Percentiles rank a stretch among this genome's conserved stretches.
Conservation (phyloP, 495 filamentous ascomycete species). For the Podospora tetraspora region DNA sequence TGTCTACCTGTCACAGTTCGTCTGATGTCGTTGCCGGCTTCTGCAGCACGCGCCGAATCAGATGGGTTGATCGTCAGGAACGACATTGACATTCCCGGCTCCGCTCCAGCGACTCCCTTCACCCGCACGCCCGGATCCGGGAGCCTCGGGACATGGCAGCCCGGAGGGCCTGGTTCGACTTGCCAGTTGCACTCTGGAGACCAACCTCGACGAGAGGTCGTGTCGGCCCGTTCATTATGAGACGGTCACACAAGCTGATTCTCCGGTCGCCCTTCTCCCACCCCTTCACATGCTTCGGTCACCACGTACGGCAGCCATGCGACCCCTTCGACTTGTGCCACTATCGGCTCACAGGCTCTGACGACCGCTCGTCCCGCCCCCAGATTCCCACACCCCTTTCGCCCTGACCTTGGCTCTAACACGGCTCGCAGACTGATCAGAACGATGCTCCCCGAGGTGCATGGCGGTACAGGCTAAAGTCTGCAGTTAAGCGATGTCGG, state of each 20-base stretch:
- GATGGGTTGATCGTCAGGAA: constrained; percentile 1
- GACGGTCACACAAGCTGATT: background rate
- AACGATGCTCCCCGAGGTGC: background rate
- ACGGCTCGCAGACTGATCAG: background rate
- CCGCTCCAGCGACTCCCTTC: background rate
- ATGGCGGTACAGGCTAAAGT: constrained; percentile 9
- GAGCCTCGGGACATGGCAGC: constrained; percentile 3
- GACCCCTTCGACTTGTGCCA: background rate
- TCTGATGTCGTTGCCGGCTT: constrained; percentile 9
- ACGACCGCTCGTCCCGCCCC: constrained; percentile 3
- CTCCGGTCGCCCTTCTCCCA: background rate
- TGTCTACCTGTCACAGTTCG: constrained; percentile 7
- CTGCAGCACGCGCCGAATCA: background rate
- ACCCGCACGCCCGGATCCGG: constrained; percentile 10
- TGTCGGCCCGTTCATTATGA: constrained; percentile 2
- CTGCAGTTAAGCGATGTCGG: constrained; percentile 11
- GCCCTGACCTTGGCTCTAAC: constrained; percentile 2
- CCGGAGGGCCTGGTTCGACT: background rate
- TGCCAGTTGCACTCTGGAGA: background rate
- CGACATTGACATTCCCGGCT: background rate
- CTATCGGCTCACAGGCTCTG: background rate
- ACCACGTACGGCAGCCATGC: background rate
- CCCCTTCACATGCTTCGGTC: background rate
- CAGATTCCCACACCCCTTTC: constrained; percentile 7
- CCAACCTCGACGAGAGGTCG: constrained; percentile 1